Evolutionary conservation across 2,329 filamentous ascomycete species (phyloP), one percentile per base, ranked within the genome.

Genomic region (Trichophyton rubrum): DNA sequence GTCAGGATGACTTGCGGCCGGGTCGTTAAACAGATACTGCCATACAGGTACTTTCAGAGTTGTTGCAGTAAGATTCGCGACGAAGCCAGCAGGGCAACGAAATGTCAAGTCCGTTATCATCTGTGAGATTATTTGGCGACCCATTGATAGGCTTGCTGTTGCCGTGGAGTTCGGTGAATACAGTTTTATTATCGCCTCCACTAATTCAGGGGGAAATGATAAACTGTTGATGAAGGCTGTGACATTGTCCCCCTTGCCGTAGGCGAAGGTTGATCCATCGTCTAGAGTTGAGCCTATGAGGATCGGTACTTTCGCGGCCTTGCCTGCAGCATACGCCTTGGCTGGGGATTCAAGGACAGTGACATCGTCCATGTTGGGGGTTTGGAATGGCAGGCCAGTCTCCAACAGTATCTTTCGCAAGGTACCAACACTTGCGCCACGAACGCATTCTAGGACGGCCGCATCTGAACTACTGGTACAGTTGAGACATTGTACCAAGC

Each of bases 21-120:
- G 64, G 45, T 70, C 70, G 59, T 73, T 74, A 67, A 69, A 74
- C 59, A 70, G 70, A 65, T 73, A 75, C 22, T 71, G 65, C 71
- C 71, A 75, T 30, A 69, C 64, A 11, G 27, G 51, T 13, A 17
- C 51, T 6, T 20, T 20, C 11, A 55, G 51, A 9, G 30, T 15
- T 9, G 51, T 55, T 24, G 51, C 17, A 20, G 51, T 55, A n/a
- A 55, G 30, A 5, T 55, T 55, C 11, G 51, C 51, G 9, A 20
- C 27, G 9, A 55, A 35, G 20, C 51, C 59, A 73, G 67, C 3
- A 68, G 56, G 56, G 13, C 56, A 58, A 20, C 35, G 35, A 20
- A 58, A 66, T 56, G 70, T 73, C 11, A 66, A 68, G 22, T 72
- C 72, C 22, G 65, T 67, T 22, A 74, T 58, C 15, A 72, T 67